Conservation (phyloP, 2,329 filamentous ascomycete species). For the Exophiala sp. region DNA sequence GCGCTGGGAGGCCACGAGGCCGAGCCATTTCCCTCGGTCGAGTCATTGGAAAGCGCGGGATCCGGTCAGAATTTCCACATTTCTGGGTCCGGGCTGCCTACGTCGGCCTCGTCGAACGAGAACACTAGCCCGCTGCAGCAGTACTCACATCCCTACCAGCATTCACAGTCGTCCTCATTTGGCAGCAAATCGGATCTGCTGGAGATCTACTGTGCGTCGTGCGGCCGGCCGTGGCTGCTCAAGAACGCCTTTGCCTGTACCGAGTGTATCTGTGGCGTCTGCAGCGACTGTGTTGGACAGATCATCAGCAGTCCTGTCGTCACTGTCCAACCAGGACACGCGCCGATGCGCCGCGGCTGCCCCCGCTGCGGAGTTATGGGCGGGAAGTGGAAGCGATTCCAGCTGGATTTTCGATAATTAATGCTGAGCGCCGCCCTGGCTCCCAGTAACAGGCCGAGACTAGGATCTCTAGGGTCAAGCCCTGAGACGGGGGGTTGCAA, state of each 20-base stretch:
- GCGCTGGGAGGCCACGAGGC: slow-evolving; percentile 52
- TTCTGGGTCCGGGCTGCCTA: slow-evolving; percentile 55
- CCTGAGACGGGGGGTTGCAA: background rate
- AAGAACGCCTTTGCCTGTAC: slow-evolving; percentile 89
- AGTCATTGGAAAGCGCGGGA: slow-evolving; percentile 58
- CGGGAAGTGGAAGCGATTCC: slow-evolving; percentile 46
- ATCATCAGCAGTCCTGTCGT: slow-evolving; percentile 41
- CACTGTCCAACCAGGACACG: slow-evolving; percentile 29
- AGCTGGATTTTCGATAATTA: slow-evolving; percentile 43
- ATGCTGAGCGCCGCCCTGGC: background rate
- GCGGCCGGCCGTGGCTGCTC: slow-evolving; percentile 68
- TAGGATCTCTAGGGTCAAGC: slow-evolving; percentile 10
- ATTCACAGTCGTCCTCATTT: slow-evolving; percentile 53
- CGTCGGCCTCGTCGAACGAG: slow-evolving; percentile 57
- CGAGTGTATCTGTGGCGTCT: slow-evolving; percentile 91
- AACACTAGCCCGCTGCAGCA: slow-evolving; percentile 52
- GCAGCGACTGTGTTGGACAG: slow-evolving; percentile 67
- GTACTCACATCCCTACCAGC: slow-evolving; percentile 32
- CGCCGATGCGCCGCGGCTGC: slow-evolving; percentile 39
- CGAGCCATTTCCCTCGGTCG: slow-evolving; percentile 84
- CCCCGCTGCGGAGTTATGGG: slow-evolving; percentile 43
- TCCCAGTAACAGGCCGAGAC: slow-evolving; percentile 5
- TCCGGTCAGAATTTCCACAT: slow-evolving; percentile 66
- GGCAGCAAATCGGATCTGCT: slow-evolving; percentile 49
- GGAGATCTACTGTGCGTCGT: slow-evolving; percentile 89